Percentiles rank a stretch among this genome's conserved stretches.
Conservation (phyloP, 179 eudicot genomes). For the Patellifolia procumbens region DNA sequence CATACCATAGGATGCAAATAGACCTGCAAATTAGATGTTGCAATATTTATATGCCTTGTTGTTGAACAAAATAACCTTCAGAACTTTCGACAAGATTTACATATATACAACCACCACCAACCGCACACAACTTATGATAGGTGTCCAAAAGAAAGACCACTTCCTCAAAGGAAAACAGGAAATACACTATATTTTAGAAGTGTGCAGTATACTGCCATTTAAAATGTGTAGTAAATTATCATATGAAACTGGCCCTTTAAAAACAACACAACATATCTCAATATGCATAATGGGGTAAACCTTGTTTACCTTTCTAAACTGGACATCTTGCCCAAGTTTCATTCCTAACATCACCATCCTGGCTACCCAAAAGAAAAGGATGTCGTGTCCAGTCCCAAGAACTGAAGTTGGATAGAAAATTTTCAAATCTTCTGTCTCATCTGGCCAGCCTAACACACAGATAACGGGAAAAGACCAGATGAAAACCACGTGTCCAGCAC, state of each 20-base stretch:
- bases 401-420: conserved; percentile 88
- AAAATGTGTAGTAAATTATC: neutral
- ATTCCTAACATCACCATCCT: conserved; percentile 94
- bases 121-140: too few species aligned
- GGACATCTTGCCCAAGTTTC: conserved; percentile 85
- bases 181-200: too few species aligned
- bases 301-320: conserved; percentile 67
- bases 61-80: neutral
- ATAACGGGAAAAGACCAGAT: conserved; percentile 47
- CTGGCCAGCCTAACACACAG: conserved; percentile 91
- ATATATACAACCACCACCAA: too few species aligned
- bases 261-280: neutral
- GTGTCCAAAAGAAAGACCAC: too few species aligned
- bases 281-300: neutral
- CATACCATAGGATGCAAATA: conserved; percentile 98
- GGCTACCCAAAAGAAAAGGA: too few species aligned
- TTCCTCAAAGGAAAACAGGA: too few species aligned
- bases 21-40: conserved; percentile 73
- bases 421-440: conserved; percentile 77
- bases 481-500: conserved; percentile 57
- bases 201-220: too few species aligned
- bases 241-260: neutral
- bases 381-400: too few species aligned
- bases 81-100: too few species aligned
- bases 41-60: too few species aligned